Conservation (phyloP, 2,329 filamentous ascomycete genomes). For the Pseudopyricularia javanii region DNA sequence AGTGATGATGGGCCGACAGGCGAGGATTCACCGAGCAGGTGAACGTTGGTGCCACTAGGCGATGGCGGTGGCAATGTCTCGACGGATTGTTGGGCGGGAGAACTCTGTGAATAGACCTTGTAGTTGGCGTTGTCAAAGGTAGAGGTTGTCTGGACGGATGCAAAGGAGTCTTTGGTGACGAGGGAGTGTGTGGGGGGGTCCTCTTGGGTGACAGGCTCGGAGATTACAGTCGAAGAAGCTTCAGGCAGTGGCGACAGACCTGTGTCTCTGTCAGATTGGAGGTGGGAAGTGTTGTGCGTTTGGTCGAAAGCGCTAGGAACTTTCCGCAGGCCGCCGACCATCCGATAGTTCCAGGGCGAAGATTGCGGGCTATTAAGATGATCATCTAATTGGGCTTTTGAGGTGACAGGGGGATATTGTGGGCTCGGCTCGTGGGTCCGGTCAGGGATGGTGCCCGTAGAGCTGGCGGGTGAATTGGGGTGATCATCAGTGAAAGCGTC, state of each 20-base stretch:
- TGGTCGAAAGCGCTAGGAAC: conserved; percentile 31
- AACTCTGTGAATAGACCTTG: conserved; percentile 37
- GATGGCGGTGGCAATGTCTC: conserved; percentile 27
- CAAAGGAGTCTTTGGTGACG: conserved; percentile 22
- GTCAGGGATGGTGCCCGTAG: conserved; percentile 27
- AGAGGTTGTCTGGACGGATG: conserved; percentile 25
- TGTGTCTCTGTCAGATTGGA: conserved; percentile 14
- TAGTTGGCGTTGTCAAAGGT: conserved; percentile 40
- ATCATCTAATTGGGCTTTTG: conserved; percentile 17
- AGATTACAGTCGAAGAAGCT: conserved; percentile 12
- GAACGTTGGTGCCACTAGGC: conserved; percentile 36
- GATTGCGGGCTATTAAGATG: conserved; percentile 24
- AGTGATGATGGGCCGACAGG: conserved; percentile 26
- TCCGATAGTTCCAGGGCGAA: conserved; percentile 39
- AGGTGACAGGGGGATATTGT: conserved; percentile 17
- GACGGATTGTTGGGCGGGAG: conserved; percentile 24
- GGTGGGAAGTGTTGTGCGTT: conserved; percentile 19
- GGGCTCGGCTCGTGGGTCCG: conserved; percentile 22
- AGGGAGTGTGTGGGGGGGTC: neutral
- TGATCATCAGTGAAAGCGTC: conserved; percentile 34
- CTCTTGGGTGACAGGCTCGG: neutral
- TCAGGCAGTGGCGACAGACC: conserved; percentile 20
- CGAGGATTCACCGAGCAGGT: conserved; percentile 37
- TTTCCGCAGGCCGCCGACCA: conserved; percentile 42
- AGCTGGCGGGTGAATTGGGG: conserved; percentile 29